Evolutionary conservation across 306 rosid species (phyloP).

Genomic region (Cucumis sativus): Cucumber_9930_V3 NC_026658.2:13479501-13480000

Average conservation of each 20-base stretch:
- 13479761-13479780: background rate
- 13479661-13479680: background rate
- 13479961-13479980: too few species aligned
- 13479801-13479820: background rate
- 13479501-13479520: background rate
- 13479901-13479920: background rate
- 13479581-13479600: background rate
- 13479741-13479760: background rate
- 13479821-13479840: conserved; percentile 13
- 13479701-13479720: background rate
- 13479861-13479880: background rate
- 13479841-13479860: background rate
- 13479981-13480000: background rate
- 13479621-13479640: background rate
- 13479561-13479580: background rate
- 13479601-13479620: background rate
- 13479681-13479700: background rate
- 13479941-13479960: too few species aligned
- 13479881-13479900: background rate
- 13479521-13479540: background rate
- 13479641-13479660: background rate
- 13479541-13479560: background rate
- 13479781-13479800: too few species aligned
- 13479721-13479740: background rate
- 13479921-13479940: background rate